phyloP scores from a whole-genome alignment of 2,329 filamentous ascomycete species.

The Xenoacremonium recifei region DNA sequence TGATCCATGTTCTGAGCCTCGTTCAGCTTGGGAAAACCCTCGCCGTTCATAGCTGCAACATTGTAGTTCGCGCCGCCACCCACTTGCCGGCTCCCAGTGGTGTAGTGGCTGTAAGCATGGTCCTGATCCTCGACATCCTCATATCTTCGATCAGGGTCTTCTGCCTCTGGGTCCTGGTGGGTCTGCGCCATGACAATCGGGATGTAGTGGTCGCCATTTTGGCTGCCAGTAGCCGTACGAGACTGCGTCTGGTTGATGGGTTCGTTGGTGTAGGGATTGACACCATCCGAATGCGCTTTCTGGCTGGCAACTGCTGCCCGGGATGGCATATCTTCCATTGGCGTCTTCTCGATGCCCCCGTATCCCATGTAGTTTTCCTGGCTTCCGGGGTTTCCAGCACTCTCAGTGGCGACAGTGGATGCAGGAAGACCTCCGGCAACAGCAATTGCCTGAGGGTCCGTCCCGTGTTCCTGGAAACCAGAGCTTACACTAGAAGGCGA shows the following conservation, averaged over 20 bases:
- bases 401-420: constrained; percentile 20
- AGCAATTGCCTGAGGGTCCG: constrained; percentile 59
- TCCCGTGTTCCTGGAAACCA: constrained; percentile 42
- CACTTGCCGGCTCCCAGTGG: constrained; percentile 11
- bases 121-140: constrained; percentile 2
- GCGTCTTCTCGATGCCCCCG: constrained; percentile 43
- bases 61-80: constrained; percentile 14
- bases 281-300: constrained; percentile 52
- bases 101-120: constrained; percentile 10
- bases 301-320: constrained; percentile 50
- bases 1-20: background rate
- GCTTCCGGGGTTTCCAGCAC: constrained; percentile 28
- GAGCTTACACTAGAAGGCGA: constrained; percentile 83
- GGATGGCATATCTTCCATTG: constrained; percentile 48
- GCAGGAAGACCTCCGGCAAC: constrained; percentile 54
- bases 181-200: constrained; percentile 19
- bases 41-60: constrained; percentile 17
- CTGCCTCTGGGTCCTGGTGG: constrained; percentile 11
- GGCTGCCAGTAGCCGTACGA: too few species aligned
- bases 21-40: constrained; percentile 22
- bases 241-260: constrained; percentile 28
- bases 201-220: constrained; percentile 13
- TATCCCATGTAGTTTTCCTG: constrained; percentile 38
- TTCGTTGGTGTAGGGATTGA: constrained; percentile 57
- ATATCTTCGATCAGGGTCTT: too few species aligned